Conservation (phyloP, 1,284 basidiomycete species). For the Ceratobasidium theobromae region DNA sequence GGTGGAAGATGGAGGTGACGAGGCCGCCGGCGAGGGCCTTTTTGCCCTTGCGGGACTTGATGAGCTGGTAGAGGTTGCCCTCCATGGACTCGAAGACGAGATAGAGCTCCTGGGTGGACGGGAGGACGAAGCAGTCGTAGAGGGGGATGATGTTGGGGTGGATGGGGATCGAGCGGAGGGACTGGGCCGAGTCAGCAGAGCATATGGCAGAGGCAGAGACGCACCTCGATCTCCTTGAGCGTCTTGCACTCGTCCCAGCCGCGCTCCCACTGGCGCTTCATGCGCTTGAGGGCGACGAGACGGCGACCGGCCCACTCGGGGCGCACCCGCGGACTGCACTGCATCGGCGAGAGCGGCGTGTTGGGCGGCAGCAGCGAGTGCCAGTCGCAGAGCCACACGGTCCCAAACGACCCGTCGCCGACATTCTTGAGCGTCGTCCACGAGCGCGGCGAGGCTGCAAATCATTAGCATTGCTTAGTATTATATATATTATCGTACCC, state of each 20-base stretch:
- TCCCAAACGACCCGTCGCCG: slow-evolving; percentile 96
- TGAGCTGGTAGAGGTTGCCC: slow-evolving; percentile 98
- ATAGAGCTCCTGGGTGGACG: slow-evolving; percentile 91
- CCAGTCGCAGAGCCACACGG: slow-evolving; percentile 99
- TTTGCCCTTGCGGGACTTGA: slow-evolving; percentile 88
- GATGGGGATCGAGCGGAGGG: slow-evolving; percentile 87
- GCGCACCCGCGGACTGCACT: slow-evolving; percentile 73
- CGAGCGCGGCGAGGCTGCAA: slow-evolving; percentile 40
- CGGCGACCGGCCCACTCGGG: slow-evolving; percentile 94
- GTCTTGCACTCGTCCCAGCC: slow-evolving; percentile 97
- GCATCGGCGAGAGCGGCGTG: slow-evolving; percentile 87
- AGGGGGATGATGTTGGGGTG: slow-evolving; percentile 98
- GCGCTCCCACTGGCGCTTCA: slow-evolving; percentile 97
- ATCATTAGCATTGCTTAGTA: background rate
- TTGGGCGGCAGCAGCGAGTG: slow-evolving; percentile 90
- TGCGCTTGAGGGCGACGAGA: slow-evolving; percentile 95
- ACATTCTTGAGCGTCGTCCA: slow-evolving; percentile 76
- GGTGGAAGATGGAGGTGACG: slow-evolving; percentile 91
- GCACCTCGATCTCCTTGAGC: slow-evolving; percentile 94
- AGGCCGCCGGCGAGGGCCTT: slow-evolving; percentile 93
- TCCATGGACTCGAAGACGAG: slow-evolving; percentile 99
- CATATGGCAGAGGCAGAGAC: slow-evolving; percentile 39
- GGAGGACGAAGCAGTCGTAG: slow-evolving; percentile 97
- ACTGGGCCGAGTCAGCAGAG: slow-evolving; percentile 54
- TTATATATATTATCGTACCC: slow-evolving; percentile 52